Evolutionary conservation across 2,329 filamentous ascomycete species (phyloP).

Genomic region (Colletotrichum scovillei): DNA sequence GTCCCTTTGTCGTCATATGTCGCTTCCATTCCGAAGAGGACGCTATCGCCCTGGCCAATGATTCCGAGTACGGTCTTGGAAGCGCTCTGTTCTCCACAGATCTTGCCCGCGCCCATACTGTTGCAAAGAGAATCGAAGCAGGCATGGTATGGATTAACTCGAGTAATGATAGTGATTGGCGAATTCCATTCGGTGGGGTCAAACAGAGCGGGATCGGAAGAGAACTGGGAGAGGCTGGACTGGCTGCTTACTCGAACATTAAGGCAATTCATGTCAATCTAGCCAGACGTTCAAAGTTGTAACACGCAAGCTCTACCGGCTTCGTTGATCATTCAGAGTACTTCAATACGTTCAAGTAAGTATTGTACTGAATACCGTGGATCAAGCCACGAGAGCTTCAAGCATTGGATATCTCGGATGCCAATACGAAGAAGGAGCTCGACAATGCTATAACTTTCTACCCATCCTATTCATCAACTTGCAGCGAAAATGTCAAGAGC

Average conservation of each 20-base stretch:
- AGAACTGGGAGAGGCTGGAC: slow-evolving; percentile 44
- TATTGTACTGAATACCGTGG: no score
- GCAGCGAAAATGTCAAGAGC: no score
- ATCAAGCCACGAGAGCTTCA: no score
- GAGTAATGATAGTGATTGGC: slow-evolving; percentile 46
- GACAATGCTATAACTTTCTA: no score
- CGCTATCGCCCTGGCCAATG: slow-evolving; percentile 46
- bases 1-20: slow-evolving; percentile 42
- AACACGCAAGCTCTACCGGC: neutral
- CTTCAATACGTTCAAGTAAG: no score
- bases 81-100: slow-evolving; percentile 68
- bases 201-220: slow-evolving; percentile 47
- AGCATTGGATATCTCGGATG: no score
- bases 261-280: slow-evolving; percentile 46
- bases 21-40: slow-evolving; percentile 47
- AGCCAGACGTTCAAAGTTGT: neutral
- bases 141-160: slow-evolving; percentile 59
- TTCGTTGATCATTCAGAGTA: no score
- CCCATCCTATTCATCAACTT: no score
- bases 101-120: slow-evolving; percentile 52
- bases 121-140: slow-evolving; percentile 63
- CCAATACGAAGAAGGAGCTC: no score
- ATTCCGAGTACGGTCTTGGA: slow-evolving; percentile 66
- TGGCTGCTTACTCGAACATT: slow-evolving; percentile 43
- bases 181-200: slow-evolving; percentile 47